Conservation (phyloP, 1,284 basidiomycete genomes). For the Pseudozyma thailandica region DNA sequence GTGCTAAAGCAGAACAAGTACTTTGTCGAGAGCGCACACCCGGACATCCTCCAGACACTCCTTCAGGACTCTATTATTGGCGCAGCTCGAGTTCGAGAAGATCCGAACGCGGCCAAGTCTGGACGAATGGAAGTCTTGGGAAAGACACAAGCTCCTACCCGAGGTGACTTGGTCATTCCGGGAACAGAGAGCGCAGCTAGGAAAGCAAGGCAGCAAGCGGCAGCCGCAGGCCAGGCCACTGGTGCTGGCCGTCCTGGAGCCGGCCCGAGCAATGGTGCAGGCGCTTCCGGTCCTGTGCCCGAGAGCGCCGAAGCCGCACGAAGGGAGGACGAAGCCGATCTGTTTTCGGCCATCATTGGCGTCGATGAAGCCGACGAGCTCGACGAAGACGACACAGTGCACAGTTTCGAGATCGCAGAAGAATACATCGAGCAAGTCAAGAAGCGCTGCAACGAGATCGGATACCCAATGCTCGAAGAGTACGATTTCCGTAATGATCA, state of each 20-base stretch:
- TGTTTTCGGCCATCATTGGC: slow-evolving; percentile 67
- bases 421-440: slow-evolving; percentile 66
- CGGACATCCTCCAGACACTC: slow-evolving; percentile 64
- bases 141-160: slow-evolving; percentile 54
- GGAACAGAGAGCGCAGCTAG: slow-evolving; percentile 57
- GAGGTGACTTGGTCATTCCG: slow-evolving; percentile 62
- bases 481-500: slow-evolving; percentile 68
- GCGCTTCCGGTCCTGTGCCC: slow-evolving; percentile 27
- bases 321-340: slow-evolving; percentile 60
- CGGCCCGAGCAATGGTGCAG: slow-evolving; percentile 16
- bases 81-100: slow-evolving; percentile 54
- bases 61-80: slow-evolving; percentile 64
- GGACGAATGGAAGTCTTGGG: slow-evolving; percentile 53
- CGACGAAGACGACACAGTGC: slow-evolving; percentile 66
- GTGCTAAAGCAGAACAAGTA: slow-evolving; percentile 68
- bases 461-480: slow-evolving; percentile 67
- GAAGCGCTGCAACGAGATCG: slow-evolving; percentile 66
- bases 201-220: slow-evolving; percentile 42
- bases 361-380: slow-evolving; percentile 66
- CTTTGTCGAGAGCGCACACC: slow-evolving; percentile 66
- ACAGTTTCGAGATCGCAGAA: slow-evolving; percentile 66
- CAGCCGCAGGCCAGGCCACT: slow-evolving; percentile 24
- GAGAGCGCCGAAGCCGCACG: slow-evolving; percentile 38
- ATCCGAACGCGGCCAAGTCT: slow-evolving; percentile 43
- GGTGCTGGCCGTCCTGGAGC: slow-evolving; percentile 11